phyloP scores from a whole-genome alignment of 73 alveolate genomes.

The Paramecium tetraurelia region DNA sequence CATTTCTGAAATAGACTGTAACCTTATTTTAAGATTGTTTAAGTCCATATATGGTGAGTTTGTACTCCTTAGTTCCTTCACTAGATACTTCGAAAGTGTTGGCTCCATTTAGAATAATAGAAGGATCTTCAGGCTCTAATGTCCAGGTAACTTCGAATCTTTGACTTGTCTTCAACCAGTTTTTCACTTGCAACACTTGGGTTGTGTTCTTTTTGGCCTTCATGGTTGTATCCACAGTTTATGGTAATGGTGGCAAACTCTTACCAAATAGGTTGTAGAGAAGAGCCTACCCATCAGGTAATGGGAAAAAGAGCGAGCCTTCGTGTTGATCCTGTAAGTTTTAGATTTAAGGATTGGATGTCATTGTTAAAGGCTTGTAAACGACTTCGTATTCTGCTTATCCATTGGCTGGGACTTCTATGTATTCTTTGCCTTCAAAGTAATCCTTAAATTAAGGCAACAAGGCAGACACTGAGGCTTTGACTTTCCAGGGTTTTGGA shows the following conservation, averaged over 20 bases:
- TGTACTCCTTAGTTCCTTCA: slow-evolving; percentile 91
- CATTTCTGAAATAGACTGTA: slow-evolving; percentile 91
- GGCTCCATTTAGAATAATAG: slow-evolving; percentile 96
- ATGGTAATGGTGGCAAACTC: slow-evolving; percentile 93
- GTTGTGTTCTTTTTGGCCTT: slow-evolving; percentile 92
- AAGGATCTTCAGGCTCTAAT: slow-evolving; percentile 87
- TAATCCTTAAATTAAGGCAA: slow-evolving; percentile 83
- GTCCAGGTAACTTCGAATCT: slow-evolving; percentile 97
- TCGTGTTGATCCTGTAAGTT: slow-evolving; percentile 84
- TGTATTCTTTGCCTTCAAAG: slow-evolving; percentile 87
- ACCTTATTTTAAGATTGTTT: slow-evolving; percentile 88
- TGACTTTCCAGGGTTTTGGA: slow-evolving; percentile 93
- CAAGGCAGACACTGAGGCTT: slow-evolving; percentile 90
- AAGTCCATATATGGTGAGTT: slow-evolving; percentile 88
- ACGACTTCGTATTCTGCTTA: slow-evolving; percentile 90
- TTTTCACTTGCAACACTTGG: slow-evolving; percentile 83
- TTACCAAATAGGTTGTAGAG: slow-evolving; percentile 93
- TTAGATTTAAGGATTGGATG: slow-evolving; percentile 78
- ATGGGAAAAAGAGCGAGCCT: slow-evolving; percentile 97
- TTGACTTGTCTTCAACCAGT: slow-evolving; percentile 95
- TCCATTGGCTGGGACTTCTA: slow-evolving; percentile 88
- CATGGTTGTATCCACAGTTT: slow-evolving; percentile 76
- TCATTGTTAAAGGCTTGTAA: slow-evolving; percentile 96
- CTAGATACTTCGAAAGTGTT: slow-evolving; percentile 96
- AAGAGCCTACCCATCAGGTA: slow-evolving; percentile 98